Base-by-base conservation (phyloP, 805 yeast genomes). In the Saccharomycopsis lassenensis region DNA sequence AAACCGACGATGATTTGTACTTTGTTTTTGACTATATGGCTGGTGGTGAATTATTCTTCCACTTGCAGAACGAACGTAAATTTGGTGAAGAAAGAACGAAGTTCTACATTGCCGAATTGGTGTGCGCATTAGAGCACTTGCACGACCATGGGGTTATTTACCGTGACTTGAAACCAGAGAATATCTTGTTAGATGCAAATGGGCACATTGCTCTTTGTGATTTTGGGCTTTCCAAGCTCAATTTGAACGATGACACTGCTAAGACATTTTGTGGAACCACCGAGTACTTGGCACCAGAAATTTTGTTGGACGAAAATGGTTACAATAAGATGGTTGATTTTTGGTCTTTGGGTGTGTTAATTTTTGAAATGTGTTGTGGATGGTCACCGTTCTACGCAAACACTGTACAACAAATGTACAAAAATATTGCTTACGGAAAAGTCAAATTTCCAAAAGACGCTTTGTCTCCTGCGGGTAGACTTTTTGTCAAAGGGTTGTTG, bases 371-470 rank as follows among this genome's bases (percentile, higher is more conserved):
- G 98, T 87, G 97, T 59, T 91, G 97, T 62, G 98, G 98, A 35
- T 91, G 97, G 98, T 82, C 95, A 4, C 98, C 98, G 37, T 91
- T 91, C 58, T 91, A 85, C 52, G 98, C 97, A 19, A 89, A 85
- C 57, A 86, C 94, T 34, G 35, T 37, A 12, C 97, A 91, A 63
- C 95, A 91, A 59, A 91, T 91, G 98, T 91, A 91, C 62, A 91
- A 89, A 63, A 91, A 91, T 61, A 91, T 91, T 63, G 98, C 97
- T 4, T 91, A 86, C 60, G 98, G 98, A 45, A 91, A 89, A 58
- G 97, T 91, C 30, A 71, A 95, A 52, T 91, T 91, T 59, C 98
- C 98, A 33, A 85, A 89, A 56, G 98, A 91, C 55, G 93, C 91
- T 17, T 64, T 91, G 40, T 80, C 94, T 32, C 71, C 84, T 4